A percentile compares a stretch with the other conserved stretches of the same genome.
phyloP scores from a whole-genome alignment of 768 basidiomycete species.

The Agaricus subrufescens region DNA sequence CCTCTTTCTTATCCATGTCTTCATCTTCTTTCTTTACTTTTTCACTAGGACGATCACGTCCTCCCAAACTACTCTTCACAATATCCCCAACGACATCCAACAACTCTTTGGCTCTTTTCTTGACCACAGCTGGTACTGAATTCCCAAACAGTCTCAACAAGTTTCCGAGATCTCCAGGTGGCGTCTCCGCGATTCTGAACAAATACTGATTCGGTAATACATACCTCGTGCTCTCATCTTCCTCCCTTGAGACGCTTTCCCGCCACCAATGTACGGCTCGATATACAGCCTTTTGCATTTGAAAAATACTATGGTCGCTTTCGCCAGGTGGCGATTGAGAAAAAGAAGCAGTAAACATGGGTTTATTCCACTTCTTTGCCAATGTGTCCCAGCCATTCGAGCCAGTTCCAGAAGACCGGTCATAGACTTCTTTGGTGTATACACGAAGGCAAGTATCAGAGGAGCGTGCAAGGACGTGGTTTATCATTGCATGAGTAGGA shows the following conservation, averaged over 20 bases:
- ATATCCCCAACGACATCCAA: constrained; percentile 55
- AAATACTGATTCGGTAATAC: constrained; percentile 72
- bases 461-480: constrained; percentile 66
- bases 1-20: constrained; percentile 11
- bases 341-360: constrained; percentile 21
- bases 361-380: constrained; percentile 81
- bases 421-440: constrained; percentile 68
- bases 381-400: constrained; percentile 73
- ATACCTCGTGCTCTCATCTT: constrained; percentile 83
- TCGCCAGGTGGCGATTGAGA: constrained; percentile 10
- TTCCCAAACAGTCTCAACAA: constrained; percentile 56
- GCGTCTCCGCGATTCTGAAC: constrained; percentile 67
- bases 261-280: constrained; percentile 78
- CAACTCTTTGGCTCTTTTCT: constrained; percentile 58
- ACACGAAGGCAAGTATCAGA: constrained; percentile 71
- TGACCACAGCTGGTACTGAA: constrained; percentile 55
- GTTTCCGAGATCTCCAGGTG: constrained; percentile 60
- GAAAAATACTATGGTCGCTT: constrained; percentile 28
- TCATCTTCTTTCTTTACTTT: constrained; percentile 14
- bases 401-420: constrained; percentile 58
- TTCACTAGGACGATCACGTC: not conserved
- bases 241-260: constrained; percentile 69
- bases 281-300: constrained; percentile 59
- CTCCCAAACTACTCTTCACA: constrained; percentile 28
- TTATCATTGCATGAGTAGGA: constrained; percentile 40